phyloP scores from a whole-genome alignment of 441 rosid genomes.

The Populus tomentosa region DNA sequence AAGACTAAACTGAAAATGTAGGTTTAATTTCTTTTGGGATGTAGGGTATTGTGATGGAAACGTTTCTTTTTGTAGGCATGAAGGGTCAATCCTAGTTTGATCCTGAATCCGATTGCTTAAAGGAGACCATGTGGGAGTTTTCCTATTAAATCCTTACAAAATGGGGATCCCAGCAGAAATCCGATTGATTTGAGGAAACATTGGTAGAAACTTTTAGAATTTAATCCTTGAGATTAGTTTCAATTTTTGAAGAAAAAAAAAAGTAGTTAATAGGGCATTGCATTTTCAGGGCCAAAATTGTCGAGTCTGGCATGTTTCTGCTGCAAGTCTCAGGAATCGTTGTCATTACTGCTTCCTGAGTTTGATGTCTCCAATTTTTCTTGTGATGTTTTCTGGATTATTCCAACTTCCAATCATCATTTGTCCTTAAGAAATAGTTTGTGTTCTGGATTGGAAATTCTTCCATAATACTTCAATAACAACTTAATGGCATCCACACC shows the following conservation, averaged over 20 bases:
- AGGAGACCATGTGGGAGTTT: no score
- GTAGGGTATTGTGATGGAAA: not conserved
- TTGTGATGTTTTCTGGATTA: not conserved
- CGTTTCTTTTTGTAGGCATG: not conserved
- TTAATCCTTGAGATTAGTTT: no score
- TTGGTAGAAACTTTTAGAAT: no score
- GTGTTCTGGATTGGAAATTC: not conserved
- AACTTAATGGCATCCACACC: not conserved
- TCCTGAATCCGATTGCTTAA: no score
- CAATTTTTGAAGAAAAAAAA: no score
- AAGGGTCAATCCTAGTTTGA: not conserved
- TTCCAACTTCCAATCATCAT: not conserved
- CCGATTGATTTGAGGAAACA: no score
- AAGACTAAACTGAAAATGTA: not conserved
- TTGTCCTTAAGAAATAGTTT: not conserved
- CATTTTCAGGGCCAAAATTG: not conserved
- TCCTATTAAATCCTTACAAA: no score
- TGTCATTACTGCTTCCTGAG: not conserved
- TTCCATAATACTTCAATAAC: not conserved
- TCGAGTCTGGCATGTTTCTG: not conserved
- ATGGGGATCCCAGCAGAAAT: no score
- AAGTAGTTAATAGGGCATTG: no score
- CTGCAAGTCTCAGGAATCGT: not conserved
- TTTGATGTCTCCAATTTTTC: not conserved
- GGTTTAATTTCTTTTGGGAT: not conserved